phyloP scores from a whole-genome alignment of 805 yeast species.

The Schwanniomyces vanrijiae region DNA sequence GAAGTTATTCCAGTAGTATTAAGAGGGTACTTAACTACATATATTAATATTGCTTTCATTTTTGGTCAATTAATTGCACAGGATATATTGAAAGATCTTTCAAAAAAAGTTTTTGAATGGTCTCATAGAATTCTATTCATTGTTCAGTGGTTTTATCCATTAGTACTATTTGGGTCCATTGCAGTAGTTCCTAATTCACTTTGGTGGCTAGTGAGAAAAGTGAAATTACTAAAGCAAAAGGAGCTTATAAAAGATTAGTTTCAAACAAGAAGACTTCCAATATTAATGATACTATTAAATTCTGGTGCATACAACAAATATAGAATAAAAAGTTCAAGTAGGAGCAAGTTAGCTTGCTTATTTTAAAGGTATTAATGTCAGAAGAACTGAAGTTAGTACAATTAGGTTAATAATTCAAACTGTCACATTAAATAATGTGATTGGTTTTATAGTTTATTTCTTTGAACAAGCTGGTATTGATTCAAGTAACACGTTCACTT shows the following conservation, averaged over 20 bases:
- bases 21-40: constrained; percentile 40
- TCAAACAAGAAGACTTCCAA: constrained; percentile 24
- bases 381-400: constrained; percentile 52
- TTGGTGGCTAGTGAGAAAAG: constrained; percentile 43
- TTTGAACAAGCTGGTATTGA: constrained; percentile 37
- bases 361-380: constrained; percentile 42
- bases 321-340: constrained; percentile 29
- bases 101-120: constrained; percentile 25
- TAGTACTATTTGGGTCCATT: too few species aligned
- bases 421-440: too few species aligned
- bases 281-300: too few species aligned
- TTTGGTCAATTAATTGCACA: constrained; percentile 42
- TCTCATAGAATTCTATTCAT: constrained; percentile 42
- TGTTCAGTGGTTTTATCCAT: constrained; percentile 36
- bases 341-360: too few species aligned
- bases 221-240: constrained; percentile 29
- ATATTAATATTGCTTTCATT: constrained; percentile 37
- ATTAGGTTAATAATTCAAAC: too few species aligned
- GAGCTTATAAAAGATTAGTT: constrained; percentile 25
- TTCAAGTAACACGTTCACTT: constrained; percentile 27
- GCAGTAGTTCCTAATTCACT: constrained; percentile 51
- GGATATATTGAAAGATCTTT: constrained; percentile 39
- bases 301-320: constrained; percentile 32
- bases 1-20: constrained; percentile 44
- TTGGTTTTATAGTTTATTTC: constrained; percentile 25